Evolutionary conservation across 805 yeast genomes (phyloP).

Genomic region (Yarrowia divulgata): DNA sequence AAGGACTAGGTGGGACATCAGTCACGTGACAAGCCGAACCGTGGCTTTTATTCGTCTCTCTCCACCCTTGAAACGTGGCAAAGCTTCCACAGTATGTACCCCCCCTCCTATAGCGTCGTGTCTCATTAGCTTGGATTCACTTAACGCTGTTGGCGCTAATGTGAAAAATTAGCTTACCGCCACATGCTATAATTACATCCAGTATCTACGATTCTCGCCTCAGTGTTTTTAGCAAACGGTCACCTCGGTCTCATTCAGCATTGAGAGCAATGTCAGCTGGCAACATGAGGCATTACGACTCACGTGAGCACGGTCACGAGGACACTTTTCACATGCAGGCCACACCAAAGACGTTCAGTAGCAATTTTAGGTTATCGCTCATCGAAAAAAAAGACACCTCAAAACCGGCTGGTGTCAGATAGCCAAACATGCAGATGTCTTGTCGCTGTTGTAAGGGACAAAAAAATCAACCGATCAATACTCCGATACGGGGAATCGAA

Average conservation of each 20-base stretch:
- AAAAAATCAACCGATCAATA: not conserved
- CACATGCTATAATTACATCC: too few species aligned
- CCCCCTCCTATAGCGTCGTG: not conserved
- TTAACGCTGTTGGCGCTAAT: constrained; percentile 13
- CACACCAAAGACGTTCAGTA: not conserved
- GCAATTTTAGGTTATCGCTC: constrained; percentile 6
- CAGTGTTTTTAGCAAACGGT: too few species aligned
- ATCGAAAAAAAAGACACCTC: too few species aligned
- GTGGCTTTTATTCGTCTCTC: too few species aligned
- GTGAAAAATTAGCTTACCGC: constrained; percentile 19
- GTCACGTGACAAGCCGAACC: not conserved
- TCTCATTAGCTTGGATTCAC: constrained; percentile 10
- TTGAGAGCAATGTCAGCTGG: too few species aligned
- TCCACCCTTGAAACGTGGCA: too few species aligned
- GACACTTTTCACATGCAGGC: not conserved
- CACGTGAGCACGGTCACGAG: constrained; percentile 13
- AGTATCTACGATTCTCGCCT: too few species aligned
- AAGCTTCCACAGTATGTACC: too few species aligned
- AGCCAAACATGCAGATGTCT: too few species aligned
- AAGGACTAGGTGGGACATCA: not conserved
- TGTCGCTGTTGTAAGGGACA: not conserved
- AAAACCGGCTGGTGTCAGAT: too few species aligned
- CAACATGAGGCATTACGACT: too few species aligned
- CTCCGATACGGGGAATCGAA: constrained; percentile 39
- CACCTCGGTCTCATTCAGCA: too few species aligned